Base-by-base conservation (phyloP, 345 rosid species). In the Citrus unshiu region DNA sequence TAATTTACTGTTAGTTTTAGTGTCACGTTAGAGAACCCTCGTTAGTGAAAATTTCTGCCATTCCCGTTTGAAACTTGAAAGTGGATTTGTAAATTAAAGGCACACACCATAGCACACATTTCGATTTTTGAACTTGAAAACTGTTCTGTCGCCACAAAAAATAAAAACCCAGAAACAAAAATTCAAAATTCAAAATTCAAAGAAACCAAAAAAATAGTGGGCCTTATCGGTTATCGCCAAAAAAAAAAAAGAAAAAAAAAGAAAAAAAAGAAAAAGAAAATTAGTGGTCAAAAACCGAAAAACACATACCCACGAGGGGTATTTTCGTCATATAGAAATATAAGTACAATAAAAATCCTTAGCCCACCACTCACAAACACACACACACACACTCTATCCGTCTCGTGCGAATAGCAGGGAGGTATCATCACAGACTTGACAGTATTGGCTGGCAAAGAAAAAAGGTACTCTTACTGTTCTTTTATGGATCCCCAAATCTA, bases 401-500 rank as follows among this genome's bases (percentile, higher is more conserved):
- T 60, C 74, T 77, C 68, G 83, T 73, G 81, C 80, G 80, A 80
- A 62, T 49, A 66, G 77, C 71, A 49, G 83, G 67, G 66, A 46
- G 5, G 16, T 12, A 46, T 46, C 51, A 46, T 46, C 16, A 46
- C 51, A 13, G 16, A 46, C 51, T 46, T 12, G 51, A 77, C 76
- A 32, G 70, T 78, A 12, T 59, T 56, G 68, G 79, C 76, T 56
- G 72, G 79, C 78, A 37, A 62, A 67, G 60, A 24, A 49, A 74
- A 59, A 49, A 81, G 86, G 84, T 81, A 66, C 68, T 21, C 63
- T 35, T 77, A 77, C 75, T 49, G 7, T 22, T 51, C 77, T 61
- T 54, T 25, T 70, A 58, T 78, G 79, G 85, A 84, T 85, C 87
- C 85, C 71, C 67, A 77, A 80, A 84, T 85, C 87, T 79, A 82